Conservation (phyloP, 495 filamentous ascomycete genomes). For the Lasiosphaeris hirsuta region DNA sequence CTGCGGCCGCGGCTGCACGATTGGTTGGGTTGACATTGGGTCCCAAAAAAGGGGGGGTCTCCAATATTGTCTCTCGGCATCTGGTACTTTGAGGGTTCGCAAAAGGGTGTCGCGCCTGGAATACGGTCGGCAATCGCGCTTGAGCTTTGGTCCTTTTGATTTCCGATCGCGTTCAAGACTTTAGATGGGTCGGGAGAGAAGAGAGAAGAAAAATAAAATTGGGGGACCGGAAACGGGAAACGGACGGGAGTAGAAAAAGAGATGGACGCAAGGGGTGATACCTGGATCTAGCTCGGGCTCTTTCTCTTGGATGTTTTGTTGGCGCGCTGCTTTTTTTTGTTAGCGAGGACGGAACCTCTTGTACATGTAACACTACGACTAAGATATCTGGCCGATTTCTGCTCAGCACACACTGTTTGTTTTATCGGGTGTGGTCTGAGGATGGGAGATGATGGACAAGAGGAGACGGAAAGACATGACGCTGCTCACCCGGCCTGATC, state of each 20-base stretch:
- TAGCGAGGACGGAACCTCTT: no score
- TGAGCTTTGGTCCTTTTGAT: neutral
- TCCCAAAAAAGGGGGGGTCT: no score
- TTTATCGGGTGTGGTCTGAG: neutral
- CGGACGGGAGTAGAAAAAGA: neutral
- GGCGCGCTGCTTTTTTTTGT: no score
- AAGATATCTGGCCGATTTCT: slow-evolving; percentile 2
- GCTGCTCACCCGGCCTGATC: neutral
- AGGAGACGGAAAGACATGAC: slow-evolving; percentile 1
- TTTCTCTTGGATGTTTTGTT: no score
- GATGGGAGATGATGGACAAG: neutral
- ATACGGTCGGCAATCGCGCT: no score
- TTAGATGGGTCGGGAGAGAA: neutral
- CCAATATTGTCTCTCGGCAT: no score
- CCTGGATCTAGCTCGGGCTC: no score
- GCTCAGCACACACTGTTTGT: neutral
- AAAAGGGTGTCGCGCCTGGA: no score
- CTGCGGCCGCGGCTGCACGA: no score
- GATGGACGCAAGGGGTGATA: no score
- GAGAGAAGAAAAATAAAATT: neutral
- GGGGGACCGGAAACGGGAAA: neutral
- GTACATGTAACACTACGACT: slow-evolving; percentile 1
- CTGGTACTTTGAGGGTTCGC: no score
- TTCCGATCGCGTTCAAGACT: neutral
- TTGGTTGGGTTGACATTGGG: no score